Conservation (phyloP, 169 alveolate genomes). For the Eimeria acervulina region DNA sequence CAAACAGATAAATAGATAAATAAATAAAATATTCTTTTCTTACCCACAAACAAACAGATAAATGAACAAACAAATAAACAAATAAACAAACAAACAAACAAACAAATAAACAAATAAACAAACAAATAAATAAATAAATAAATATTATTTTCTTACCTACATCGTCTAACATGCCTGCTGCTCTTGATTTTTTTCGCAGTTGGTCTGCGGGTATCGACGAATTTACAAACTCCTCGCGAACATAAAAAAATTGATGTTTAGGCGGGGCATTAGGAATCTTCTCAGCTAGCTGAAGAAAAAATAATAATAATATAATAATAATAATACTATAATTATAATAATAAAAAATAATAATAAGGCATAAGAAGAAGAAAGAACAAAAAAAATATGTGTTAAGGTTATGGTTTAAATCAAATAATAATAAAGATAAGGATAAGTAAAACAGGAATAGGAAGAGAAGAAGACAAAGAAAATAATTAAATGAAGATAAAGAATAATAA, state of each 20-base stretch:
- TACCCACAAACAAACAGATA: no score
- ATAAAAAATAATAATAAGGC: no score
- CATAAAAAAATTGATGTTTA: neutral
- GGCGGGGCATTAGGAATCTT: neutral
- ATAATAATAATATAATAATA: neutral
- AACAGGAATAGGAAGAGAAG: neutral
- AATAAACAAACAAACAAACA: neutral
- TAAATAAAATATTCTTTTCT: no score
- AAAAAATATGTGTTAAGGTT: no score
- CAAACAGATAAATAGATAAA: no score
- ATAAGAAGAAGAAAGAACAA: no score
- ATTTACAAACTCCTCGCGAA: neutral
- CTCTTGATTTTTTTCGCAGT: conserved; percentile 18
- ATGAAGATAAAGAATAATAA: neutral
- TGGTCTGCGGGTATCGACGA: conserved; percentile 32
- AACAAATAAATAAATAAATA: neutral
- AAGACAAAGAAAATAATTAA: neutral
- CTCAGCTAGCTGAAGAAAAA: neutral
- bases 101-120: neutral
- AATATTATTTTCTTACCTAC: neutral
- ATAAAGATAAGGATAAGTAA: no score
- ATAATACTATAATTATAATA: neutral
- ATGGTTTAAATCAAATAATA: no score
- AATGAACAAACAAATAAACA: no score
- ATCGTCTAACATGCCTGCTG: conserved; percentile 50